Evolutionary conservation across 1,284 basidiomycete species (phyloP).

Genomic region (Sporisorium iseilematis-ciliati): DNA sequence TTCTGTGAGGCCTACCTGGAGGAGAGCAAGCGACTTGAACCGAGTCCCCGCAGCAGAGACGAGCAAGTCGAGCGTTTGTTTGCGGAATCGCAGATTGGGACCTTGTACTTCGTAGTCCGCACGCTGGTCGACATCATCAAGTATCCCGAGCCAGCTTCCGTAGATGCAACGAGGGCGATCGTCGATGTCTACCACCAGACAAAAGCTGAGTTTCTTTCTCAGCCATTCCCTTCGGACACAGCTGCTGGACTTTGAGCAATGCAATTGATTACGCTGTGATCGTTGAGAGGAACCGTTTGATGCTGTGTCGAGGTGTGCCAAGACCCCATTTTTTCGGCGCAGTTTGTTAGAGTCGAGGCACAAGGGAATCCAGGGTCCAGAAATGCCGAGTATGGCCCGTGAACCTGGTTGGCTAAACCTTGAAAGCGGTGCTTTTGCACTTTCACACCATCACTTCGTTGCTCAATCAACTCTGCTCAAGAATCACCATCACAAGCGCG

Average conservation of each 20-base stretch:
- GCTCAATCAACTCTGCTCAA: neutral
- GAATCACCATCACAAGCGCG: neutral
- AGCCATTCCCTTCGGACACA: too few relatives aligned
- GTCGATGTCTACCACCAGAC: neutral
- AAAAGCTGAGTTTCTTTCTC: neutral
- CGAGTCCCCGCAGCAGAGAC: neutral
- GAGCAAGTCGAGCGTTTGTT: neutral
- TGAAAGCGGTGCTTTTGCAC: neutral
- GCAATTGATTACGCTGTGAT: neutral
- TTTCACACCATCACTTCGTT: neutral
- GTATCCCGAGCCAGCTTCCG: neutral
- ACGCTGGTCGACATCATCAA: neutral
- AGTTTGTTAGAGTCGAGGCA: constrained; percentile 1
- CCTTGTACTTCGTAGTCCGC: neutral
- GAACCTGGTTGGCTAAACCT: constrained; percentile 4
- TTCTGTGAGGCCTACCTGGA: neutral
- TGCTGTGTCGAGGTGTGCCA: too few relatives aligned
- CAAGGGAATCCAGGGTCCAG: constrained; percentile 1
- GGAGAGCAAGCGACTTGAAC: neutral
- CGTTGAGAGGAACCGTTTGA: neutral
- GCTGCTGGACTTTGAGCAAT: neutral
- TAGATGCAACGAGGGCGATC: neutral
- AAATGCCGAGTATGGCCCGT: constrained; percentile 7
- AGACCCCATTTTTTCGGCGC: neutral
- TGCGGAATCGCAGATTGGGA: neutral